Evolutionary conservation across 371 early-diverging fungal genomes (phyloP), one percentile per base, ranked within the genome.

Genomic region (Lichtheimia corymbifera): DNA sequence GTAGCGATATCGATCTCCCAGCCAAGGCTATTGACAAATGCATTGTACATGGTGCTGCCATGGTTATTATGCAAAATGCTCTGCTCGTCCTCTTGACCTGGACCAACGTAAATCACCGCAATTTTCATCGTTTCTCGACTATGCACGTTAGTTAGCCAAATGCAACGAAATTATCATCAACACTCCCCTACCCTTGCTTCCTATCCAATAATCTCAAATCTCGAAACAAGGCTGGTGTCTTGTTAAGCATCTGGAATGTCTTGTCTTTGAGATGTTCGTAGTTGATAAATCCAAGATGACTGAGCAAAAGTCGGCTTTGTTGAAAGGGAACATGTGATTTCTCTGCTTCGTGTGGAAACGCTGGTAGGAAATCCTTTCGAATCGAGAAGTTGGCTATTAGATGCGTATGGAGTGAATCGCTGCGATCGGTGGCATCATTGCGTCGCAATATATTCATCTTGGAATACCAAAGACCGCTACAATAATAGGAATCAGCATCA

Each of bases 71-170:
- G 81, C 45, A 98, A 71, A n/a, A 98, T 93, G 44, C 79, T 79
- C 6, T 82, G 76, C 61, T 96, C 97, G 61, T 89, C 89, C 65
- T 94, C 94, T 73, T 97, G 96, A 1, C 93, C 95, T 15, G 85
- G 83, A 0, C 85, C 93, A n/a, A 98, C 96, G 73, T 97, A 98
- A 3, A 97, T 68, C 1, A 97, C 62, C 0, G 92, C 98, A 43
- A 95, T 80, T 61, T 98, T 97, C 70, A 95, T 86, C 0, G 87
- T 88, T 68, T 97, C 97, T 4, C 93, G 87, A 5, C 86, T 80
- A 75, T 25, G 14, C 64, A 18, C 4, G 14, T 22, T 15, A 22
- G n/a, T 27, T 13, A 27, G 5, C 6, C 7, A 15, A 6, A 64
- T 35, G 50, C 22, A 42, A 28, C 14, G 11, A 35, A 35, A 35